phyloP scores from a whole-genome alignment of 148 eudicot genomes.

The Talinum fruticosum region DNA sequence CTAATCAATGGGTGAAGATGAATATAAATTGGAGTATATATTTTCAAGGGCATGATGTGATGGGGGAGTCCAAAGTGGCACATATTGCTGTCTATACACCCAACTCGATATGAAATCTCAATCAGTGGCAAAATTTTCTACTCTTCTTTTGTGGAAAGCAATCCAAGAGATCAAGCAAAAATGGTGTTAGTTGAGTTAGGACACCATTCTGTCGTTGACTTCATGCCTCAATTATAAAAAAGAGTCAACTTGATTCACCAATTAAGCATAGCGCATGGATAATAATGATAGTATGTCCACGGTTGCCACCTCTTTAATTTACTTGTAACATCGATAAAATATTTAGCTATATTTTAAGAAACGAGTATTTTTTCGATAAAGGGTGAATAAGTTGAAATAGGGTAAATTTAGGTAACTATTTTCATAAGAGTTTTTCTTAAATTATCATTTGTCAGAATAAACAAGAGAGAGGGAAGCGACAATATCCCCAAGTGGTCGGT shows the following conservation, averaged over 20 bases:
- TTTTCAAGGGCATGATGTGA: not conserved
- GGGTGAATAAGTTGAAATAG: too few species aligned
- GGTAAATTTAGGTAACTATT: too few species aligned
- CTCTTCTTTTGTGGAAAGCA: slow-evolving; percentile 12
- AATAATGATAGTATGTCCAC: too few species aligned
- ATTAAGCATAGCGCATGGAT: not conserved
- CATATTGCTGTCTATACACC: not conserved
- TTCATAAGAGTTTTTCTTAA: too few species aligned
- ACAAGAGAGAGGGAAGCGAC: too few species aligned
- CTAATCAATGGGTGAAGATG: not conserved
- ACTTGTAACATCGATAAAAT: too few species aligned
- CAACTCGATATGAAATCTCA: not conserved
- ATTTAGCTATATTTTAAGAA: too few species aligned
- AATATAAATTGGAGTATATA: not conserved
- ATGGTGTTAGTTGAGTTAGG: slow-evolving; percentile 36
- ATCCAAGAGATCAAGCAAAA: slow-evolving; percentile 15
- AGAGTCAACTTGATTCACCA: slow-evolving; percentile 17
- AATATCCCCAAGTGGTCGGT: too few species aligned
- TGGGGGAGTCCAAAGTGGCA: not conserved
- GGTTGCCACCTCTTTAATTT: not conserved
- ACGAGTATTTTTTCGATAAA: too few species aligned
- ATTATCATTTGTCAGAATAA: too few species aligned
- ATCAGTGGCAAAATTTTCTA: slow-evolving; percentile 14
- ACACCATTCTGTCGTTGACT: slow-evolving; percentile 42
- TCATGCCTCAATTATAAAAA: slow-evolving; percentile 15